These are phyloP conservation scores for Chlamydomonas reinhardtii DNA, from an alignment of 163 green algal species.

Conservation along the genomic window DNA sequence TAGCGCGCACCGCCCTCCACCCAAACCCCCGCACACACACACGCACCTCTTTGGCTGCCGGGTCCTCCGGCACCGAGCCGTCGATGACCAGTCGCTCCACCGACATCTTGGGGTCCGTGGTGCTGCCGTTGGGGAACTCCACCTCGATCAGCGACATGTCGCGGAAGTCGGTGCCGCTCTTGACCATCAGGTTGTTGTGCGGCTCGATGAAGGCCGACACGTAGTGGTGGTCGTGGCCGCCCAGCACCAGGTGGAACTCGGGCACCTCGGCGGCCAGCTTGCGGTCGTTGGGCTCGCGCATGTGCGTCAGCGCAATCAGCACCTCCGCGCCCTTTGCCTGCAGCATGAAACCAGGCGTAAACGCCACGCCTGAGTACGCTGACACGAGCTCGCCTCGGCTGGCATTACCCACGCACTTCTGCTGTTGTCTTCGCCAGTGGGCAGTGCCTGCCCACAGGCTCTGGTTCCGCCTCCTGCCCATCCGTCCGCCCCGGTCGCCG, in stretches of 20 bases:
- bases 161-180: slow-evolving; percentile 81
- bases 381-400: too few species aligned
- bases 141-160: slow-evolving; percentile 66
- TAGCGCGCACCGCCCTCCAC: too few species aligned
- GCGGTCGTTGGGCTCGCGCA: slow-evolving; percentile 84
- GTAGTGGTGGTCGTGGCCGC: slow-evolving; percentile 86
- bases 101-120: slow-evolving; percentile 43
- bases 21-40: too few species aligned
- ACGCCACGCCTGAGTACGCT: too few species aligned
- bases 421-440: too few species aligned
- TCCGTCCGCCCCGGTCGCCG: too few species aligned
- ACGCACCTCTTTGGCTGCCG: slow-evolving; percentile 49
- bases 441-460: too few species aligned
- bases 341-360: neutral
- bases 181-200: slow-evolving; percentile 75
- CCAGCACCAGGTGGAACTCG: slow-evolving; percentile 82
- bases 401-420: too few species aligned
- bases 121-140: slow-evolving; percentile 20
- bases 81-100: slow-evolving; percentile 61
- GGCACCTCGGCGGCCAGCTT: slow-evolving; percentile 67
- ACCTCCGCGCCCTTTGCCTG: slow-evolving; percentile 75
- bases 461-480: too few species aligned
- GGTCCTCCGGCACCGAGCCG: slow-evolving; percentile 62
- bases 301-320: slow-evolving; percentile 87
- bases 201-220: slow-evolving; percentile 57